Conservation (phyloP, 2,329 filamentous ascomycete species). For the Furcasterigmium furcatum region DNA sequence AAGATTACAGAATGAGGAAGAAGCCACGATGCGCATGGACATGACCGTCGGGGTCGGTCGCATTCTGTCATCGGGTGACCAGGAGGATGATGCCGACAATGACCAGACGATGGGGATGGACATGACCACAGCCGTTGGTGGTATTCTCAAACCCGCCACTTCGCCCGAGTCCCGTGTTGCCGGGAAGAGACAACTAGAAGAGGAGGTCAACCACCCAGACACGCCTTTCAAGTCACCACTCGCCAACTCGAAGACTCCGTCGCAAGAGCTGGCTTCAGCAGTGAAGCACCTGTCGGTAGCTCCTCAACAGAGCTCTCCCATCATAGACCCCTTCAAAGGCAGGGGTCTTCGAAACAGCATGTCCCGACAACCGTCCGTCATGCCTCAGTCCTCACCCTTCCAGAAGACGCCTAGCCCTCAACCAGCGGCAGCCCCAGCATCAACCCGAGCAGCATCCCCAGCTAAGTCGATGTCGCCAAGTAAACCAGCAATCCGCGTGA, state of each 20-base stretch:
- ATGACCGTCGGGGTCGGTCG: constrained; percentile 57
- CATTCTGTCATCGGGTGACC: constrained; percentile 38
- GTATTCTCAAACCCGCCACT: constrained; percentile 47
- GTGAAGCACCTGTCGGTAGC: constrained; percentile 8
- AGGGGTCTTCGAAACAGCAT: constrained; percentile 47
- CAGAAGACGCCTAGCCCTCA: not conserved
- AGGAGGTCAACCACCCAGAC: constrained; percentile 50
- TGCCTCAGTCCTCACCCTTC: constrained; percentile 24
- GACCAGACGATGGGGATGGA: constrained; percentile 61
- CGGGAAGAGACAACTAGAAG: constrained; percentile 56
- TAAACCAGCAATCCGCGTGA: constrained; percentile 17
- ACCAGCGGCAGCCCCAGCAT: constrained; percentile 6
- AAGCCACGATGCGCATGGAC: constrained; percentile 50
- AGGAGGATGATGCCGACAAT: constrained; percentile 24
- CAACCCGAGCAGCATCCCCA: constrained; percentile 12
- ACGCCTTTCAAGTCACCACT: constrained; percentile 35
- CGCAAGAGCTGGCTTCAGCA: constrained; percentile 23
- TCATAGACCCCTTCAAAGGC: constrained; percentile 48
- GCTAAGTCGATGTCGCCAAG: constrained; percentile 2
- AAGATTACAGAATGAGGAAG: constrained; percentile 19
- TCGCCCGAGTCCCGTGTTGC: constrained; percentile 36
- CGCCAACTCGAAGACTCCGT: constrained; percentile 30
- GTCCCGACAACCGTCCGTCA: constrained; percentile 35
- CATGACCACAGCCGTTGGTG: constrained; percentile 61
- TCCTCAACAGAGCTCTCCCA: constrained; percentile 43